phyloP scores from a whole-genome alignment of 768 basidiomycete species.

The Tubosaeta sp. region DNA sequence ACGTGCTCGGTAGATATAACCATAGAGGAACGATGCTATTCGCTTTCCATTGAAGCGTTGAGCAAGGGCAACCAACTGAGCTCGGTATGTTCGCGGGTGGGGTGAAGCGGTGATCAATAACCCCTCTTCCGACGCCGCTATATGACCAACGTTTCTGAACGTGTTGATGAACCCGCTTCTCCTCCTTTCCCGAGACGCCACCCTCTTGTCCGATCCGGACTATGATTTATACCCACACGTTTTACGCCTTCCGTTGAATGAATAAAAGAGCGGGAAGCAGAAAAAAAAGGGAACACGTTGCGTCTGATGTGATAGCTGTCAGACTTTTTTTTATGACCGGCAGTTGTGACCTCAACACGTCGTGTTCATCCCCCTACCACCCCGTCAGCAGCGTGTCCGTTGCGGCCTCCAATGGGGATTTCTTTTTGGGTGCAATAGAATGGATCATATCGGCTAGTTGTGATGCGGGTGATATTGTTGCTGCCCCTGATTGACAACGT shows the following conservation, averaged over 20 bases:
- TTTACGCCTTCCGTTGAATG: background rate
- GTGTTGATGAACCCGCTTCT: slow-evolving; percentile 5
- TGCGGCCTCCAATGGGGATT: background rate
- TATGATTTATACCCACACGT: slow-evolving; percentile 2
- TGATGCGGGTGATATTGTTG: background rate
- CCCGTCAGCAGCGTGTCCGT: background rate
- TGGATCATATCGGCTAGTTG: background rate
- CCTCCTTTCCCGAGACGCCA: background rate
- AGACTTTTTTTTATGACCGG: slow-evolving; percentile 6
- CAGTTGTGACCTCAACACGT: slow-evolving; percentile 9
- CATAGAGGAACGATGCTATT: background rate
- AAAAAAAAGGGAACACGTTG: slow-evolving; percentile 13
- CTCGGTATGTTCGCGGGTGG: background rate
- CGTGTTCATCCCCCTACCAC: background rate
- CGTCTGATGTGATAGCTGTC: slow-evolving; percentile 15
- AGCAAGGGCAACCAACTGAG: background rate
- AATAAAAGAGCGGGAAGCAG: background rate
- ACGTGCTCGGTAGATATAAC: slow-evolving; percentile 12
- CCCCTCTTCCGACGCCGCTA: background rate
- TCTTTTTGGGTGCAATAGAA: background rate
- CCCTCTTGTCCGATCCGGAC: background rate
- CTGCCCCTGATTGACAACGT: slow-evolving; percentile 13
- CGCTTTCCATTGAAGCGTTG: background rate
- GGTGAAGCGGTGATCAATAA: background rate
- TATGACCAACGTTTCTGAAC: slow-evolving; percentile 7